Base-by-base conservation (phyloP, 495 filamentous ascomycete genomes). In the Umbilicaria muhlenbergii region DNA sequence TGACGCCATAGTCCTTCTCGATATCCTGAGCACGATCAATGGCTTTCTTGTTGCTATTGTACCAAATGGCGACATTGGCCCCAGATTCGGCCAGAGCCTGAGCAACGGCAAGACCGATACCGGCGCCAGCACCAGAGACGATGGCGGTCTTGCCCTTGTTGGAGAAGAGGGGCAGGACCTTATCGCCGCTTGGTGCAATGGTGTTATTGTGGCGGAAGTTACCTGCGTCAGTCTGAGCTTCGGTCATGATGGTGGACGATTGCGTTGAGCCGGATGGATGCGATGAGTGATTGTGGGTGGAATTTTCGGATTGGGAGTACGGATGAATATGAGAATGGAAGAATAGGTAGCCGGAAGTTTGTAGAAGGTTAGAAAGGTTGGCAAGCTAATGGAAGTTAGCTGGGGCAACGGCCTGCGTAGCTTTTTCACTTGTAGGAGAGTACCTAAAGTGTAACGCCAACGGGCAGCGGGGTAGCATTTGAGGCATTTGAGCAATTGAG, bases 1-100 rank as follows among this genome's bases (percentile, higher is more conserved):
- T 80, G 38, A 94, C 84, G n/a, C 82, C 81, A 51, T 79, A 91
- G 34, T 71, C 71, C 51, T 75, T 62, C 51, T 78, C 81, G 43
- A 92, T 81, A 38, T 81, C 76, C 15, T 68, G 68, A 3, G 87
- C 86, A n/a, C 75, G 66, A 36, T 79, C 71, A 34, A 77, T 46
- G 7, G 80, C 78, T 49, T 81, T 77, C 53, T 72, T 69, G 63
- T 91, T 87, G 57, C 67, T 74, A 55, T 86, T 85, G 53, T 86
- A 93, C 79, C 82, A 89, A 28, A 94, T 75, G 3, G 82, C 86
- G 35, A 93, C 81, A 49, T 94, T 86, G 32, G 86, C 85, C 33
- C 86, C 87, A 17, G 83, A 79, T 54, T 93, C 87, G 10, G 86
- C 86, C 21, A 80, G 59, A 15, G 70, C 82, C 33, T 86, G 66